Conservation (phyloP, 2,329 filamentous ascomycete genomes). For the Mariannaea elegans region DNA sequence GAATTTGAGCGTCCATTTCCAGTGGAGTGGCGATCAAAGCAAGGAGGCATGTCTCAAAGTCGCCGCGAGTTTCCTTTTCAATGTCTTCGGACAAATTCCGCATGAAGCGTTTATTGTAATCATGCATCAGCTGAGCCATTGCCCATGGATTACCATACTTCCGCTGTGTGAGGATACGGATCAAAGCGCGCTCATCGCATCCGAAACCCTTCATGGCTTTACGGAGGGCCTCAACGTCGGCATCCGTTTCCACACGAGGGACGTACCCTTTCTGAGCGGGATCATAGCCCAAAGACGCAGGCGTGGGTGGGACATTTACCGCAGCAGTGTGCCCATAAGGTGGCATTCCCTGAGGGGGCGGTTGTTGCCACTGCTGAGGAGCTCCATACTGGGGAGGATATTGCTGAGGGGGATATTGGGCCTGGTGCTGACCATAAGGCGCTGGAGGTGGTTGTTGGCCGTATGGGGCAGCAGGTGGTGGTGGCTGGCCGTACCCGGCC, state of each 20-base stretch:
- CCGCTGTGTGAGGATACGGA: conserved; percentile 40
- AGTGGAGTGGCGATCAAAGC: conserved; percentile 45
- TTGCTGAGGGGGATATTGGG: conserved; percentile 14
- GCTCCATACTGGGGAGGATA: conserved; percentile 2
- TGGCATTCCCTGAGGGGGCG: conserved; percentile 13
- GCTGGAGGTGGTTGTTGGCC: conserved; percentile 1
- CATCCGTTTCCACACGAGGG: conserved; percentile 41
- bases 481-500: neutral
- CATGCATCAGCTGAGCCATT: conserved; percentile 43
- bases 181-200: conserved; percentile 44
- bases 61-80: conserved; percentile 44
- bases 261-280: conserved; percentile 34
- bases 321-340: conserved; percentile 13
- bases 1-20: conserved; percentile 42
- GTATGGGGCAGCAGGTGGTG: neutral
- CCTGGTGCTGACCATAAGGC: neutral
- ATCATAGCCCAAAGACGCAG: conserved; percentile 44
- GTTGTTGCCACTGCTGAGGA: conserved; percentile 36
- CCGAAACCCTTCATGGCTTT: conserved; percentile 50
- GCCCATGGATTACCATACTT: conserved; percentile 46
- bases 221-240: conserved; percentile 42
- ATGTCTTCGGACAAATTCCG: conserved; percentile 46
- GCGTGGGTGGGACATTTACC: conserved; percentile 28
- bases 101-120: conserved; percentile 47
- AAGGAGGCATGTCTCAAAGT: conserved; percentile 42